Conservation (phyloP, 2,329 filamentous ascomycete genomes). For the Tolypocladium inflatum region DNA sequence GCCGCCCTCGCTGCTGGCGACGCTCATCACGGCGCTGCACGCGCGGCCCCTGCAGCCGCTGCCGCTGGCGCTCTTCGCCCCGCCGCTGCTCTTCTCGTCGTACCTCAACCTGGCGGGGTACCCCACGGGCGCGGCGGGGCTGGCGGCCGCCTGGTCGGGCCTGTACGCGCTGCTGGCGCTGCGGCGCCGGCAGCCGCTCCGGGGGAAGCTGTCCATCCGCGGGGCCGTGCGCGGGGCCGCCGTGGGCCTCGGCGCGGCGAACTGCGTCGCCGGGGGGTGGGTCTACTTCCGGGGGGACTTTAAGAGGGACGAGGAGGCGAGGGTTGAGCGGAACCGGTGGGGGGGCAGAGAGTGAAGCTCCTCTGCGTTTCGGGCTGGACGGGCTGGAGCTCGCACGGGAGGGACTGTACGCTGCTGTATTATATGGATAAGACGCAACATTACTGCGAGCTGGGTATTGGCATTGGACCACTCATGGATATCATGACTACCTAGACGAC, state of each 20-base stretch:
- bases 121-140: slow-evolving; percentile 45
- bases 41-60: slow-evolving; percentile 40
- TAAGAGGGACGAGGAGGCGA: slow-evolving; percentile 36
- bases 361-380: no score
- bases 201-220: slow-evolving; percentile 33
- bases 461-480: neutral
- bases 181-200: slow-evolving; percentile 32
- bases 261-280: slow-evolving; percentile 39
- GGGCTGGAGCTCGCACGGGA: neutral
- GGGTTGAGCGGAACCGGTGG: slow-evolving; percentile 43
- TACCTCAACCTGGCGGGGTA: slow-evolving; percentile 53
- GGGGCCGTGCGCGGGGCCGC: slow-evolving; percentile 42
- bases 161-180: slow-evolving; percentile 47
- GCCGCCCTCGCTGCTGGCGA: slow-evolving; percentile 44
- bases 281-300: slow-evolving; percentile 43
- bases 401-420: neutral
- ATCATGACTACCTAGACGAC: neutral
- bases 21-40: slow-evolving; percentile 47
- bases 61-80: slow-evolving; percentile 42
- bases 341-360: slow-evolving; percentile 12
- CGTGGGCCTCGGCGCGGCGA: slow-evolving; percentile 38
- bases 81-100: slow-evolving; percentile 43
- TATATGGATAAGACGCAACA: neutral
- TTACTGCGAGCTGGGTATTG: neutral
- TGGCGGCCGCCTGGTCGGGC: slow-evolving; percentile 46